Evolutionary conservation across 2,329 filamentous ascomycete species (phyloP), one percentile per base, ranked within the genome.

Genomic region (Simplicillium aogashimaense): DNA sequence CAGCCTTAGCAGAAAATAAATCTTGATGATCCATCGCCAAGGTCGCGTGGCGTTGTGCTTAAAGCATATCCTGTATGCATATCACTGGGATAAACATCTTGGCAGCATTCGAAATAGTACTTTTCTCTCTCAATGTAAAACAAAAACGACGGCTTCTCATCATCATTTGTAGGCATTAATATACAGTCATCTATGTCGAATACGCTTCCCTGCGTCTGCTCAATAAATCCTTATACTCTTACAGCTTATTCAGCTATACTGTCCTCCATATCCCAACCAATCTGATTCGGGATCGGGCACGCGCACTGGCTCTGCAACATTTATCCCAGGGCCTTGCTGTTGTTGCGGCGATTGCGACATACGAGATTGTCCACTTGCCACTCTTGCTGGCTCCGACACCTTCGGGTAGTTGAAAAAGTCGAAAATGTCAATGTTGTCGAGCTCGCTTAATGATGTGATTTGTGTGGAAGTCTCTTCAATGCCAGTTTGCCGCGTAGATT

Each of bases 401-500:
- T 60, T 61, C 11, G 64, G 64, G 33, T 61, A 64, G 17, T 67
- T 65, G 50, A 67, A 67, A 42, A 67, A 67, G 45, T 66, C 64
- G 35, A 67, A 67, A 3, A 67, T 55, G 18, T 67, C 64, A 15
- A 67, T 64, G 35, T 59, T 61, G 43, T 67, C 65, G 3, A 67
- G 52, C 41, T 67, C 64, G 44, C 52, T 58, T 4, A 63, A 52
- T 0, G 64, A 60, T 4, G 60, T 59, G 2, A 55, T 48, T 33
- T 63, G 62, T 1, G 61, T 61, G 13, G 61, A 60, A 4, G 59
- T 63, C 3, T 55, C 57, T 18, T 66, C 61, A 1, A 64, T 29
- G 3, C 59, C 60, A 0, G 63, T 64, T 9, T 52, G 58, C 13
- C 63, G 55, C 0, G 54, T 56, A 7, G 56, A 51, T 2, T 54